A percentile compares a stretch with the other conserved stretches of the same genome.
Conservation (phyloP, 106 monocot species). For the Dactylorhiza incarnata region DNA sequence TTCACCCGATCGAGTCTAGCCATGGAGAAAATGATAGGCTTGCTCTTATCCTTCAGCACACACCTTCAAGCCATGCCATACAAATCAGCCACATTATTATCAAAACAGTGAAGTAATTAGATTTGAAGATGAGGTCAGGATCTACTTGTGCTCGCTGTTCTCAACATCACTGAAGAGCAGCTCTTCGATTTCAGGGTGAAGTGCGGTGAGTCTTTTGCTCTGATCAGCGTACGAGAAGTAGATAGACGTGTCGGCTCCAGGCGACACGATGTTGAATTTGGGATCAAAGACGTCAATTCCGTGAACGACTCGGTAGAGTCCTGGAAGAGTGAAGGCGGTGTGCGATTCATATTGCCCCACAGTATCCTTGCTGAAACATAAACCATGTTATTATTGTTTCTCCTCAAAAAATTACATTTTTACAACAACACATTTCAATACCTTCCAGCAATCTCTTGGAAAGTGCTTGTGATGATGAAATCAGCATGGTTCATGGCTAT, state of each 20-base stretch:
- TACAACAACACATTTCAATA: neutral
- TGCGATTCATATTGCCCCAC: conserved; percentile 80
- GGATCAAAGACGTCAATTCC: conserved; percentile 79
- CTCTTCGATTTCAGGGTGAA: conserved; percentile 67
- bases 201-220: conserved; percentile 47
- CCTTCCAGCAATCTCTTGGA: conserved; percentile 85
- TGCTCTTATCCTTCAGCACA: conserved; percentile 42
- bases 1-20: conserved; percentile 75
- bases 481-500: conserved; percentile 82
- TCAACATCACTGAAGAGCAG: conserved; percentile 44
- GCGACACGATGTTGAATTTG: conserved; percentile 78
- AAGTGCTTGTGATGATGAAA: conserved; percentile 80
- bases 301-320: conserved; percentile 73
- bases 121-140: neutral
- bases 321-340: conserved; percentile 68
- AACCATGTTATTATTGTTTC: neutral
- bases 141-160: conserved; percentile 56
- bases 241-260: conserved; percentile 74
- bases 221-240: conserved; percentile 63
- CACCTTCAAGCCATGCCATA: conserved; percentile 19
- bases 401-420: neutral
- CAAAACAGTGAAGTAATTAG: neutral
- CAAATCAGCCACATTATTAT: neutral
- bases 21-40: conserved; percentile 82
- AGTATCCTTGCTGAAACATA: conserved; percentile 62